Base-by-base conservation (phyloP, 345 rosid species). In the Eucalyptus regnans region DNA sequence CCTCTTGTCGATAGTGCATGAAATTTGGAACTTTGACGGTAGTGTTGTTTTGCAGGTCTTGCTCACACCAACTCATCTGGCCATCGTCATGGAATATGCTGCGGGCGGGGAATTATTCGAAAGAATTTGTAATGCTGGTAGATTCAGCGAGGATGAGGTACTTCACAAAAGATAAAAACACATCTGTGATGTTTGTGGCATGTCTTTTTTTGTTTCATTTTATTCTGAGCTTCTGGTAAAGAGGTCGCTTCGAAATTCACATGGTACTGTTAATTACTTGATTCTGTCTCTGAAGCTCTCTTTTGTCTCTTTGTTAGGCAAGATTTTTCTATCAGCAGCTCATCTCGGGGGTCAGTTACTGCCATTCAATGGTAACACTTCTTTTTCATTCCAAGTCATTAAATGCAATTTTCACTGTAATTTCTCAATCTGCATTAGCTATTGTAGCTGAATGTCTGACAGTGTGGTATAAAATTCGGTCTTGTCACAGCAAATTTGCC, bases 11-110 rank as follows among this genome's bases (percentile, higher is more conserved):
- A 76, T 25, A 6, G 84, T 22, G 48, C 84, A 20, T 41, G 81
- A 18, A 37, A 16, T 37, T 71, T 37, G 46, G 81, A 71, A 71
- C 27, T 18, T 71, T 33, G 43, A 68, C 4, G 4, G 22, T 5
- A 33, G 80, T 68, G 12, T 46, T 80, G 89, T 9, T 49, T 46
- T 89, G 86, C 91, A 96, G 99, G 99, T 97, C 16, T 92, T 93
- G 91, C 90, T 97, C 81, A 96, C 98, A 48, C 94, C 97, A 83
- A 97, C 98, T 51, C 98, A 97, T 94, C 94, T 95, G 86, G 98
- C 97, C 51, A 97, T 97, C 51, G 98, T 95, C 88, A 95, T 96
- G 98, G 99, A 97, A 89, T 96, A 96, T 88, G 99, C 98, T 76
- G 96, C 96, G 12, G 98, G 98, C 6, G 99, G 99, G 60, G 99